A percentile compares a stretch with the other conserved stretches of the same genome.
Evolutionary conservation across 176 grass and related monocot species (phyloP).

Genomic region (Paspalum notatum): DNA sequence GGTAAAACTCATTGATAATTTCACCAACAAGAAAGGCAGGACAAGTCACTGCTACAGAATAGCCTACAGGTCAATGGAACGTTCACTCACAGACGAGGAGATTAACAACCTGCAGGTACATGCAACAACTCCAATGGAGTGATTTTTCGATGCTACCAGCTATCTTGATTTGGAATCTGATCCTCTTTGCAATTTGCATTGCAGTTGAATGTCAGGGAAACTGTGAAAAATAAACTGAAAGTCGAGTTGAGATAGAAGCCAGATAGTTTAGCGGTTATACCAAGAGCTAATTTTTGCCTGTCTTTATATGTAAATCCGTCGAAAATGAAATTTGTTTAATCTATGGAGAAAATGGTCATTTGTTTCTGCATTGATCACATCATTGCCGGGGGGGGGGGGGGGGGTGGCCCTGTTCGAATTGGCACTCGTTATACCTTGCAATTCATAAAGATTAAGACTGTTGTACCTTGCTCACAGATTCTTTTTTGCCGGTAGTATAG

Average conservation of each 20-base stretch:
- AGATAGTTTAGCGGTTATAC: conserved; percentile 15
- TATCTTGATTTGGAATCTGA: conserved; percentile 1
- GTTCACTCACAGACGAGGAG: conserved; percentile 88
- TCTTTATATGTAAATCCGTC: conserved; percentile 46
- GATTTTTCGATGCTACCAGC: not conserved
- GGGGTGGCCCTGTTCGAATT: not conserved
- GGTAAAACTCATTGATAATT: conserved; percentile 95
- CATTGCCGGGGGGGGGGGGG: too few relatives aligned
- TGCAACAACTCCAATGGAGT: not conserved
- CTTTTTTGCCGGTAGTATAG: not conserved
- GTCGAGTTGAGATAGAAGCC: conserved; percentile 71
- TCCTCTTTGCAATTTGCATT: conserved; percentile 38
- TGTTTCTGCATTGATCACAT: not conserved
- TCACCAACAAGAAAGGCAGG: conserved; percentile 98
- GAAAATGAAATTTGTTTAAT: not conserved
- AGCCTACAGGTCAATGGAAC: conserved; percentile 88
- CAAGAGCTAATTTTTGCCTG: conserved; percentile 20
- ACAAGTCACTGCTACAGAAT: conserved; percentile 97
- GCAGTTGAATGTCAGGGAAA: conserved; percentile 88
- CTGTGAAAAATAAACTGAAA: conserved; percentile 80
- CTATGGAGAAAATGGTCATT: conserved; percentile 7
- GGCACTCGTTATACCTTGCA: not conserved
- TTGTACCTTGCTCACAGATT: not conserved
- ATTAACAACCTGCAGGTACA: conserved; percentile 86
- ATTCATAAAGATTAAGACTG: not conserved